These are phyloP conservation scores for Hypoxylon sp. DNA, from an alignment of 2,329 filamentous ascomycete genomes.

Conservation along the genomic window DNA sequence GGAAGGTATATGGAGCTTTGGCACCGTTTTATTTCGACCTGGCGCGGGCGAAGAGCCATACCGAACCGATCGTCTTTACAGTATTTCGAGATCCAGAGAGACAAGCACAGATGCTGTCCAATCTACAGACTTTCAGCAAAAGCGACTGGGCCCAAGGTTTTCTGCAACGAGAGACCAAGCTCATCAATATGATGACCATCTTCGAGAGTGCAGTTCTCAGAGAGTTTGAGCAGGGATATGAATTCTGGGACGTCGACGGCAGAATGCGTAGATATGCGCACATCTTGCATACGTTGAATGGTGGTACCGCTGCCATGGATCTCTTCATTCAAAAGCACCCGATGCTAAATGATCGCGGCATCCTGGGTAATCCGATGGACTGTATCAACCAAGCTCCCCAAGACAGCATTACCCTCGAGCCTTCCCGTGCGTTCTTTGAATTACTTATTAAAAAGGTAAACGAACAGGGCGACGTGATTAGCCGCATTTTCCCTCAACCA, in stretches of 20 bases:
- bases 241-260: slow-evolving; percentile 88
- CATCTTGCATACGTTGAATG: slow-evolving; percentile 86
- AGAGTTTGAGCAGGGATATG: slow-evolving; percentile 94
- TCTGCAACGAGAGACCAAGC: slow-evolving; percentile 76
- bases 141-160: slow-evolving; percentile 87
- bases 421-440: slow-evolving; percentile 86
- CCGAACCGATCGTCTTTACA: slow-evolving; percentile 87
- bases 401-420: slow-evolving; percentile 81
- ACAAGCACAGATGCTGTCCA: slow-evolving; percentile 90
- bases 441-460: slow-evolving; percentile 81
- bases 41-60: slow-evolving; percentile 77
- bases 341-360: slow-evolving; percentile 80
- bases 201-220: slow-evolving; percentile 92
- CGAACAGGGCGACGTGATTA: slow-evolving; percentile 85
- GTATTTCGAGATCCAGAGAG: slow-evolving; percentile 90
- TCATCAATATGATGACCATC: slow-evolving; percentile 81
- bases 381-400: slow-evolving; percentile 79
- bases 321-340: slow-evolving; percentile 92
- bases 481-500: slow-evolving; percentile 82
- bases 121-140: slow-evolving; percentile 82
- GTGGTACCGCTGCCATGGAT: slow-evolving; percentile 82
- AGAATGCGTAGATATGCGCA: slow-evolving; percentile 91
- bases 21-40: slow-evolving; percentile 92
- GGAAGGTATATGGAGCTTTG: slow-evolving; percentile 88
- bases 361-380: slow-evolving; percentile 82